Base-by-base conservation (phyloP, 1,139 yeast genomes). In the Yamadazyma friedrichii region DNA sequence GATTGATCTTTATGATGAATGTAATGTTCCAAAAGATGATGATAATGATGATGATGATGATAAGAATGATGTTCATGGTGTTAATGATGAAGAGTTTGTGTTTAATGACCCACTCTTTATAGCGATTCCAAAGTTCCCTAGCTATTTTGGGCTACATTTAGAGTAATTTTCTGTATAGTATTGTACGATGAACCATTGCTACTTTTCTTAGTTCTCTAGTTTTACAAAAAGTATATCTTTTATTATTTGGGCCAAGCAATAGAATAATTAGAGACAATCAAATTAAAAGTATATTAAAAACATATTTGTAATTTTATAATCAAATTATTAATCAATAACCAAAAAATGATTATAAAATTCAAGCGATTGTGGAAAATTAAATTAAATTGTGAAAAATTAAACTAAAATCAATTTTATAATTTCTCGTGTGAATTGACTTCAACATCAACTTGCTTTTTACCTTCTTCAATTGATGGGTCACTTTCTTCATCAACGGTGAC, bases 401-500 rank as follows among this genome's bases (percentile, higher is more conserved):
- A 30, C 16, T 26, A 22, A 16, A 30, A 11, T 22, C 15, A 26
- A 27, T 31, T 39, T 20, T 20, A 20, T 20, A 20, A 20, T 20
- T 20, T 20, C 8, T 20, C 24, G 31, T 44, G 36, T n/a, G 46
- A 35, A 13, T 38, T 37, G 16, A 38, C 36, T 11, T 41, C 45
- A 17, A 45, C 47, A 11, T 39, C 17, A 15, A 43, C 34, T 20
- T 45, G 39, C 24, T 38, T 41, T 22, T 42, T 42, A 5, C 32
- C 33, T n/a, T 24, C 34, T 15, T 34, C 43, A 22, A 36, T 17
- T 15, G 41, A 31, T 27, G 42, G 28, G 11, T 33, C 44, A 26
- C 31, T 33, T 34, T 49, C 50, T 15, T 40, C 51, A 35, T 46
- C 48, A 22, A 43, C 48, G 26, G 51, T 50, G 36, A 54, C 58